These are phyloP conservation scores for Herpotrichia juniperi DNA, from an alignment of 2,329 filamentous ascomycete species.

Conservation along the genomic window DNA sequence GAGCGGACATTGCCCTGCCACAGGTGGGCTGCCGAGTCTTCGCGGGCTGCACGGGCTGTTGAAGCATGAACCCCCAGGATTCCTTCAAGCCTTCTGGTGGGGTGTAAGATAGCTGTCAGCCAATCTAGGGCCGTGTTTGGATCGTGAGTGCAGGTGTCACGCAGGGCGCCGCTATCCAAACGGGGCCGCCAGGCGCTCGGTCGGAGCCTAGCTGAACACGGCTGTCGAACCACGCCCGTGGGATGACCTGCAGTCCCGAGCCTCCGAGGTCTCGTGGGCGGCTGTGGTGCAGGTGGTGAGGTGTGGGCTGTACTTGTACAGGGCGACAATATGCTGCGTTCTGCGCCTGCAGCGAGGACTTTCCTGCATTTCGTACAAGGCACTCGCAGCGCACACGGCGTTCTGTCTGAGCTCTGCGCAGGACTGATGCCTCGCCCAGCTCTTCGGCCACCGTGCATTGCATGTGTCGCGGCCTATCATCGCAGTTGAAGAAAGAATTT, in stretches of 20 bases:
- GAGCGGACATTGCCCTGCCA: constrained; percentile 14
- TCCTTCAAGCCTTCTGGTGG: constrained; percentile 31
- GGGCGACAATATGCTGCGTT: too few relatives aligned
- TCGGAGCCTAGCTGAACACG: constrained; percentile 16
- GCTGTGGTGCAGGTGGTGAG: not conserved
- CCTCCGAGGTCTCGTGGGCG: not conserved
- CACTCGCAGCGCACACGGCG: not conserved
- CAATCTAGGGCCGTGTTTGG: constrained; percentile 29
- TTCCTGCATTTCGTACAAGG: not conserved
- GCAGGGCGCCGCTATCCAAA: constrained; percentile 24
- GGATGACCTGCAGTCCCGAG: constrained; percentile 23
- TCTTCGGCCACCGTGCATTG: not conserved
- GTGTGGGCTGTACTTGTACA: not conserved
- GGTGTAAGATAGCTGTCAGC: constrained; percentile 37
- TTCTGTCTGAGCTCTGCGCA: too few relatives aligned
- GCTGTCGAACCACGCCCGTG: constrained; percentile 33
- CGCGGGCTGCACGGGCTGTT: not conserved
- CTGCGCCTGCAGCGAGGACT: not conserved
- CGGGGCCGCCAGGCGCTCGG: constrained; percentile 17
- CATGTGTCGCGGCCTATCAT: constrained; percentile 10
- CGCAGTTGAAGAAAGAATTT: constrained; percentile 10
- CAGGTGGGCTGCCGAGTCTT: constrained; percentile 2
- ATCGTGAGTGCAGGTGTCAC: constrained; percentile 15
- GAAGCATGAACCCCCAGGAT: constrained; percentile 16
- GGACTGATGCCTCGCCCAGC: too few relatives aligned